These are phyloP conservation scores for Neurospora crassa DNA, from an alignment of 2,329 filamentous ascomycete genomes.

Conservation along the genomic window DNA sequence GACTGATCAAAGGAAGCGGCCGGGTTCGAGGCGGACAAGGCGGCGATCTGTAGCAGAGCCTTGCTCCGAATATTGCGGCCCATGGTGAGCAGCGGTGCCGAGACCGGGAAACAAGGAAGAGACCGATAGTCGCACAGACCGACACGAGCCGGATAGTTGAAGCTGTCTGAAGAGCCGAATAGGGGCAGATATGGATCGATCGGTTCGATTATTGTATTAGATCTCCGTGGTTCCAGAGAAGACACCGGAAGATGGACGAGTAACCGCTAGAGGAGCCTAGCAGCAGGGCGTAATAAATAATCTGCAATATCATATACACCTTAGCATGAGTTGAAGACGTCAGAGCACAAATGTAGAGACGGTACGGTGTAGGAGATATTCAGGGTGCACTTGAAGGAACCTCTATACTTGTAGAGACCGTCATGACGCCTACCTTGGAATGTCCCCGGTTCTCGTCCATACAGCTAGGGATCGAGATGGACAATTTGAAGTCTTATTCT, in stretches of 20 bases:
- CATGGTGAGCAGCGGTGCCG: constrained; percentile 24
- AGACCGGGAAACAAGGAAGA: background rate
- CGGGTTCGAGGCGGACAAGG: constrained; percentile 47
- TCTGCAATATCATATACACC: background rate
- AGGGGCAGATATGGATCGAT: background rate
- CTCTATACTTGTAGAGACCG: background rate
- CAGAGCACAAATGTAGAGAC: background rate
- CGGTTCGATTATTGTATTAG: background rate
- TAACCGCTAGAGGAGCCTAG: background rate
- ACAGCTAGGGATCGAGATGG: background rate
- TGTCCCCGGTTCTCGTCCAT: background rate
- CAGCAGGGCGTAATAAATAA: background rate
- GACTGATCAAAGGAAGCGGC: constrained; percentile 48
- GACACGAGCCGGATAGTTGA: background rate
- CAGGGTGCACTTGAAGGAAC: background rate
- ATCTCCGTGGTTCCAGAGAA: background rate
- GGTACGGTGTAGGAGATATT: background rate
- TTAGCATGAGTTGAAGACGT: background rate
- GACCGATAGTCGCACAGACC: background rate
- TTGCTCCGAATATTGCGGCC: constrained; percentile 49
- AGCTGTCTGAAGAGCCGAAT: background rate
- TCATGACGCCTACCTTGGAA: background rate
- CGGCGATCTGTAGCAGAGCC: constrained; percentile 56
- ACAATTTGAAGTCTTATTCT: background rate
- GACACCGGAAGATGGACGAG: background rate